Percentiles rank a stretch among this genome's conserved stretches.
Evolutionary conservation across 768 basidiomycete species (phyloP).

Genomic region (Suillus subaureus): DNA sequence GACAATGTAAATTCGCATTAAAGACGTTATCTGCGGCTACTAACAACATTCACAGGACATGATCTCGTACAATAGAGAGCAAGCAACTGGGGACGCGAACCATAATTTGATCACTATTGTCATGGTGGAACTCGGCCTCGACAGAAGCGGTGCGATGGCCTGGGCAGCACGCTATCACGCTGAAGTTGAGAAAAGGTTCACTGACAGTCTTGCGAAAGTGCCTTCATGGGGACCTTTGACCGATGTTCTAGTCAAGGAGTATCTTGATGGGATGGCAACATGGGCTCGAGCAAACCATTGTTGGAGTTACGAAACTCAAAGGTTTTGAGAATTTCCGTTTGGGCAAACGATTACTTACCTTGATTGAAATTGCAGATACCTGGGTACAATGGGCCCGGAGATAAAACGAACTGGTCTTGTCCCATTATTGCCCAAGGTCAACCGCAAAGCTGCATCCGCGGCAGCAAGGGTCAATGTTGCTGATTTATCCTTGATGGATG

Average conservation of each 20-base stretch:
- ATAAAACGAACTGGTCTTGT: constrained; percentile 21
- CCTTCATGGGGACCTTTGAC: constrained; percentile 31
- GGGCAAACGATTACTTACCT: background rate
- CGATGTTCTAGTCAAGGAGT: constrained; percentile 26
- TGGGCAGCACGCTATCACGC: constrained; percentile 23
- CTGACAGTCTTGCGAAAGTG: constrained; percentile 21
- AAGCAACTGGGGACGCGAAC: constrained; percentile 32
- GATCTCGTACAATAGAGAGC: constrained; percentile 40
- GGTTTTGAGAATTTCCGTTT: background rate
- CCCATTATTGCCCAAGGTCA: constrained; percentile 7
- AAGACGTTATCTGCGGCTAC: background rate
- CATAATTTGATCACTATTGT: constrained; percentile 38
- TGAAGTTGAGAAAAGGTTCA: constrained; percentile 19
- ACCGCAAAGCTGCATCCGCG: background rate
- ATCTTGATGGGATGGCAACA: constrained; percentile 28
- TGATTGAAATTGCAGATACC: constrained; percentile 23
- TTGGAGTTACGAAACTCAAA: constrained; percentile 34
- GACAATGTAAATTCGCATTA: constrained; percentile 20
- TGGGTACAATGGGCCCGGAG: constrained; percentile 29
- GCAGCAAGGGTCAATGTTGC: background rate
- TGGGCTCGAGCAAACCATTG: constrained; percentile 28
- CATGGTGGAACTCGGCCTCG: constrained; percentile 31
- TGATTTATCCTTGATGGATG: background rate
- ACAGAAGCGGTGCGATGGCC: constrained; percentile 33
- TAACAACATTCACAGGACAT: constrained; percentile 30